These are phyloP conservation scores for Margaritispora aquatica DNA, from an alignment of 495 filamentous ascomycete species.

Conservation along the genomic window DNA sequence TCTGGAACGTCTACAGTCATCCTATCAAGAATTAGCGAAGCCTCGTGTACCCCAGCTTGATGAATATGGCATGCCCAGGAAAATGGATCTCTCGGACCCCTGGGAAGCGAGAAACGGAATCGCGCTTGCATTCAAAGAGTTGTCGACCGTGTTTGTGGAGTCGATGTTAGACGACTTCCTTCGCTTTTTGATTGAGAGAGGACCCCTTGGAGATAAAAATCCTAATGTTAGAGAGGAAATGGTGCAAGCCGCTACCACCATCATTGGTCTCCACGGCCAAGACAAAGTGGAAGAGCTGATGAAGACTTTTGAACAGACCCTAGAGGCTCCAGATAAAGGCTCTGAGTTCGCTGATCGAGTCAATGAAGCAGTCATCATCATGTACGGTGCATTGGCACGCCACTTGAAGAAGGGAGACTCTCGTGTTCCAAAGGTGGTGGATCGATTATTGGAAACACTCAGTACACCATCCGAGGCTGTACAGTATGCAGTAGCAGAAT, in stretches of 20 bases:
- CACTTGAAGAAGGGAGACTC: constrained; percentile 79
- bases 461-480: constrained; percentile 96
- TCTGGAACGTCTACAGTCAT: constrained; percentile 54
- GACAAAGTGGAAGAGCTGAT: constrained; percentile 82
- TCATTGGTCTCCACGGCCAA: constrained; percentile 74
- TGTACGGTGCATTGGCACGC: constrained; percentile 87
- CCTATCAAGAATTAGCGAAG: constrained; percentile 72
- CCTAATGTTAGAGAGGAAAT: constrained; percentile 74
- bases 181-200: constrained; percentile 75
- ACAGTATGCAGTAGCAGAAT: constrained; percentile 91
- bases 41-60: constrained; percentile 77
- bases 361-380: constrained; percentile 94
- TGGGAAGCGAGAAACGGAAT: constrained; percentile 89
- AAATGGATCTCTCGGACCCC: constrained; percentile 73
- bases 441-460: constrained; percentile 75
- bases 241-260: constrained; percentile 82
- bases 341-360: constrained; percentile 75
- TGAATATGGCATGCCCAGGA: constrained; percentile 87
- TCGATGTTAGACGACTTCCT: constrained; percentile 69
- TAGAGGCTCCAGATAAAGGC: constrained; percentile 75
- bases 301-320: constrained; percentile 77
- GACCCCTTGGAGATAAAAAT: constrained; percentile 76
- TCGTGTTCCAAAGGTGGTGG: constrained; percentile 78
- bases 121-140: constrained; percentile 75
- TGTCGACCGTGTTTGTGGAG: constrained; percentile 62